Base-by-base conservation (phyloP, 805 yeast species). In the Wickerhamomyces alni region DNA sequence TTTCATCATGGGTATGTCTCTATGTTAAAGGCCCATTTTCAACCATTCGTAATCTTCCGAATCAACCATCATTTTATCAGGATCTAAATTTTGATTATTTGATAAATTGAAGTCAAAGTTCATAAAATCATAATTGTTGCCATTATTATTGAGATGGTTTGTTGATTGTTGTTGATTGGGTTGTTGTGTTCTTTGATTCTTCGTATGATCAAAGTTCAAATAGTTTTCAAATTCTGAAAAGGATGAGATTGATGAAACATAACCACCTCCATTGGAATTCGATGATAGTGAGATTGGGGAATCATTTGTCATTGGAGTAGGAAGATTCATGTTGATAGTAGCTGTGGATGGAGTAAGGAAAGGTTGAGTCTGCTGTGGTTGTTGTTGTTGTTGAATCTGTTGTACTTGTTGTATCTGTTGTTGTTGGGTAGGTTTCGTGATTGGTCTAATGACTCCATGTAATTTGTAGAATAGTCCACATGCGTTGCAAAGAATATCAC, bases 401-500 rank as follows among this genome's bases (percentile, higher is more conserved):
- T 16, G 11, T 39, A 8, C 38, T 42, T 43, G 35, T 44, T 48
- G 26, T 24, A 8, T 8, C 11, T 24, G 26, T 8, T 26, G 12
- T 8, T 6, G 13, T 13, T 26, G 28, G 13, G 12, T 26, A 11
- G 12, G 28, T n/a, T 26, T 26, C 5, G 43, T 27, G 33, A 49
- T 41, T 3, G 98, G 98, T 44, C 97, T 69, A 45, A 86, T 91
- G 4, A 87, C 89, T 11, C 96, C 97, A 54, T 91, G 97, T 17
- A 91, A 67, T 61, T 91, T 91, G 55, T 86, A 74, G 52, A 91
- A 91, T 42, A 91, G 66, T 1, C 98, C 98, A 66, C 98, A 91
- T 0, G 98, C 98, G 60, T 91, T 91, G 63, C 98, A 91, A 42
- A 91, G 65, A 0, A 95, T 88, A 51, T 85, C 81, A 2, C 97